A percentile compares a stretch with the other conserved stretches of the same genome.
Evolutionary conservation across 345 rosid species (phyloP).

Genomic region (Hypericum perforatum): DNA sequence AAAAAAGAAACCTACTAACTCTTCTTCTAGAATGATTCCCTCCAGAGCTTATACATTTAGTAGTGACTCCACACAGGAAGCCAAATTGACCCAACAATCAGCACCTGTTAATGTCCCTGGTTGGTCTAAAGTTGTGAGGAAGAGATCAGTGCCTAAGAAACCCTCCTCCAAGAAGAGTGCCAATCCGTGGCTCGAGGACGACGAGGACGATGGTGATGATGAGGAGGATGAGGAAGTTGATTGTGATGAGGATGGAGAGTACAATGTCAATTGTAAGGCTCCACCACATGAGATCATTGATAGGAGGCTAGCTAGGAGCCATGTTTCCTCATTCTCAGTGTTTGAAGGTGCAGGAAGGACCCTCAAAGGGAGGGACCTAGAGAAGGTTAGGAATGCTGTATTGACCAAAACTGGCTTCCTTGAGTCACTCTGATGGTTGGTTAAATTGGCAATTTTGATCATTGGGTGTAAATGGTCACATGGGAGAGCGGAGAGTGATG

Average conservation of each 20-base stretch:
- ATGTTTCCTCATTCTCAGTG: constrained; percentile 61
- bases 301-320: constrained; percentile 47
- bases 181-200: constrained; percentile 8
- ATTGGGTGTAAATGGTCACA: too few species aligned
- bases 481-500: too few species aligned
- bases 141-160: constrained; percentile 22
- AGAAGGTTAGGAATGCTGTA: constrained; percentile 65
- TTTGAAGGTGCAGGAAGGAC: constrained; percentile 80
- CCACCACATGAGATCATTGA: constrained; percentile 75
- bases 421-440: constrained; percentile 21
- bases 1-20: constrained; percentile 26
- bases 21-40: constrained; percentile 54
- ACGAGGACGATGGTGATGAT: not conserved
- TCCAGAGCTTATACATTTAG: constrained; percentile 9
- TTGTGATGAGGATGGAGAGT: constrained; percentile 23
- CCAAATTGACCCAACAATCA: constrained; percentile 37
- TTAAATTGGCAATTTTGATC: not conserved
- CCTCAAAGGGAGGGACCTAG: constrained; percentile 75
- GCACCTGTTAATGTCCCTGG: constrained; percentile 64
- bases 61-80: constrained; percentile 17
- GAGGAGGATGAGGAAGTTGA: not conserved
- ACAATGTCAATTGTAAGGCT: constrained; percentile 20
- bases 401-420: constrained; percentile 79
- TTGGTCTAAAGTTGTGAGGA: constrained; percentile 45
- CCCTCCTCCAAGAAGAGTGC: constrained; percentile 9